Evolutionary conservation across 176 grass and related monocot species (phyloP), one percentile per base, ranked within the genome.

Genomic region (Carex myosuroides): DNA sequence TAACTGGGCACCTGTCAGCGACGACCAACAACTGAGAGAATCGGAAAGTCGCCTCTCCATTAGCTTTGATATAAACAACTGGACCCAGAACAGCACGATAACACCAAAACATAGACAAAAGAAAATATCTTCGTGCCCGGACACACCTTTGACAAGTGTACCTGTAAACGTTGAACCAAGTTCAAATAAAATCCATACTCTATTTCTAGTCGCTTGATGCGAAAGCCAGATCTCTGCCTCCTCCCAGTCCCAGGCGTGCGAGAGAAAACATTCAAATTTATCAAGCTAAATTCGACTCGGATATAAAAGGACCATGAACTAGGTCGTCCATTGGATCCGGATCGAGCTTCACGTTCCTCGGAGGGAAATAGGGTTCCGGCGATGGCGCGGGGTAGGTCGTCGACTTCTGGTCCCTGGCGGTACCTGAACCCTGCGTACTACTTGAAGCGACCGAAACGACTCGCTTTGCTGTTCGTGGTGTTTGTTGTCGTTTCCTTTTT

Each of bases 401-500:
- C 89, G 1, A 91, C 90, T 72, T 93, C 87, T 56, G 88, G 85
- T 64, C 70, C 76, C 17, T 92, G 87, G 93, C 91, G 91, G 81
- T 93, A 95, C 90, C 83, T 99, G 24, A 94, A 94, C 93, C 96
- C 96, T 4, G 88, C 91, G 12, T 95, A 95, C 69, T 99, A 99
- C 78, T 91, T 99, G 68, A 99, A 95, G 88, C 93, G 97, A 85
- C 97, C 93, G 76, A 95, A 94, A 87, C 89, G 93, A 78, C 87
- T 99, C 5, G 97, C 90, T 64, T 82, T 95, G 88, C 86, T 99
- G 84, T 96, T 99, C 85, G 64, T 99, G 63, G 83, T 95, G 81
- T 99, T 99, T 70, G 97, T 99, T 81, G 76, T 90, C 41, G 85
- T 85, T 67, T 89, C 89, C 81, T 96, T 99, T 82, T 93, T 90